A percentile compares a stretch with the other conserved stretches of the same genome.
phyloP scores from a whole-genome alignment of 2,329 filamentous ascomycete genomes.

The Xylariaceae sp. region DNA sequence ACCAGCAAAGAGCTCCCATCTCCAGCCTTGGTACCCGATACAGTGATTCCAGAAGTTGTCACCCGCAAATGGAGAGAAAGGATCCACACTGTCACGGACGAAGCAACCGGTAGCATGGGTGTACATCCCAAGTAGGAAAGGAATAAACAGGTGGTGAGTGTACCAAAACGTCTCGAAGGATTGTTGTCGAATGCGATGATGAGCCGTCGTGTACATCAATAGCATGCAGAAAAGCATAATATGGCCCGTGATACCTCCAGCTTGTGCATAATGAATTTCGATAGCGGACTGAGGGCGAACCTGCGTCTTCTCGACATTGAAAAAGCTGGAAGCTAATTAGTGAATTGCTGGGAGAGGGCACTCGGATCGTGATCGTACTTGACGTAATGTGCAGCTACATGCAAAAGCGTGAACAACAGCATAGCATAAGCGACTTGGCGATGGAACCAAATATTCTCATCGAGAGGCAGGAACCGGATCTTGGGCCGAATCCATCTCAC shows the following conservation, averaged over 20 bases:
- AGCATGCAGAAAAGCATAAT: slow-evolving; percentile 99
- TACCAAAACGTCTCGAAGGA: slow-evolving; percentile 99
- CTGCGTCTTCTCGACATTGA: slow-evolving; percentile 84
- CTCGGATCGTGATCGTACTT: slow-evolving; percentile 59
- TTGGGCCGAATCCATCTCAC: slow-evolving; percentile 83
- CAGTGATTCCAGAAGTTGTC: slow-evolving; percentile 85
- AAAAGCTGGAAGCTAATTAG: slow-evolving; percentile 63
- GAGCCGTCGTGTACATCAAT: slow-evolving; percentile 94
- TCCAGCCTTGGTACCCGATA: slow-evolving; percentile 92
- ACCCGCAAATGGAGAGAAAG: slow-evolving; percentile 81
- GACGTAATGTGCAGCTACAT: slow-evolving; percentile 84
- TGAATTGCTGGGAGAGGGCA: too few relatives aligned
- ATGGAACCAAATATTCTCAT: slow-evolving; percentile 97
- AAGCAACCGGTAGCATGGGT: slow-evolving; percentile 96
- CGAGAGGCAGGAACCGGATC: slow-evolving; percentile 83
- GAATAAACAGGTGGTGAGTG: slow-evolving; percentile 96
- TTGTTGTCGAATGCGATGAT: slow-evolving; percentile 90
- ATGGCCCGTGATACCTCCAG: slow-evolving; percentile 91
- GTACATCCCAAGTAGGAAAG: slow-evolving; percentile 89
- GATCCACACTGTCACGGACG: slow-evolving; percentile 73
- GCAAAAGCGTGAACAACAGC: slow-evolving; percentile 75
- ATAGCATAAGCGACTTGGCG: slow-evolving; percentile 88
- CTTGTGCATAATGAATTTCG: slow-evolving; percentile 86
- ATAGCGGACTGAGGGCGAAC: slow-evolving; percentile 77
- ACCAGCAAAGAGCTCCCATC: slow-evolving; percentile 89